Base-by-base conservation (phyloP, 2,329 filamentous ascomycete species). In the Fusarium decemcellulare region DNA sequence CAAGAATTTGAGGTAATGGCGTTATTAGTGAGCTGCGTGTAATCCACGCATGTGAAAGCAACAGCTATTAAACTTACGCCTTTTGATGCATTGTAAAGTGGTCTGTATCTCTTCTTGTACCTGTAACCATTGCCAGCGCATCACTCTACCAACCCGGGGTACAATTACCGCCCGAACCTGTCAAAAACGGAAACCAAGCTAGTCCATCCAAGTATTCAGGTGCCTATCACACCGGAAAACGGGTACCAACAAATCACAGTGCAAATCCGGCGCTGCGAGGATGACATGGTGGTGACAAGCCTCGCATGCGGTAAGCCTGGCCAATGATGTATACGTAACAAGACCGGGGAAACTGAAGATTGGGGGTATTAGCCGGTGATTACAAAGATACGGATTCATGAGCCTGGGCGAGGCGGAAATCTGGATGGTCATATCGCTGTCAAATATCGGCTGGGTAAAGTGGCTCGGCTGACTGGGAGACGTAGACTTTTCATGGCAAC, bases 261-360 rank as follows among this genome's bases (percentile, higher is more conserved):
- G 29, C 52, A 43, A 32, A 23, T 27, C 16, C n/a, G 6, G 32
- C 14, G 42, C 42, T 52, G 39, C 10, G 16, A 56, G 18, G 42
- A 39, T 59, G 50, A 53, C 39, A 50, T 39, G 44, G 30, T 70
- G 67, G 58, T 69, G 66, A 70, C 66, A 30, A 69, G 46, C 44
- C 18, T 27, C 15, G 39, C 40, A 70, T 69, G 67, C 58, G 66
- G 66, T n/a, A 37, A 10, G 32, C 29, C 16, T 32, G 44, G 16
- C 67, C 51, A 70, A 69, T 67, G 34, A 34, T 29, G 34, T 39
- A 32, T 37, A 42, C 30, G 43, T 34, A 36, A 55, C 6, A 34
- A 59, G 16, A 53, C 54, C 50, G 53, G 62, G 67, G 62, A 69
- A 52, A 68, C 44, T 60, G 14, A 16, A 32, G 32, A 15, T 40